A percentile compares a stretch with the other conserved stretches of the same genome.
phyloP scores from a whole-genome alignment of 768 basidiomycete genomes.

The Dacryopinax spathularia region DNA sequence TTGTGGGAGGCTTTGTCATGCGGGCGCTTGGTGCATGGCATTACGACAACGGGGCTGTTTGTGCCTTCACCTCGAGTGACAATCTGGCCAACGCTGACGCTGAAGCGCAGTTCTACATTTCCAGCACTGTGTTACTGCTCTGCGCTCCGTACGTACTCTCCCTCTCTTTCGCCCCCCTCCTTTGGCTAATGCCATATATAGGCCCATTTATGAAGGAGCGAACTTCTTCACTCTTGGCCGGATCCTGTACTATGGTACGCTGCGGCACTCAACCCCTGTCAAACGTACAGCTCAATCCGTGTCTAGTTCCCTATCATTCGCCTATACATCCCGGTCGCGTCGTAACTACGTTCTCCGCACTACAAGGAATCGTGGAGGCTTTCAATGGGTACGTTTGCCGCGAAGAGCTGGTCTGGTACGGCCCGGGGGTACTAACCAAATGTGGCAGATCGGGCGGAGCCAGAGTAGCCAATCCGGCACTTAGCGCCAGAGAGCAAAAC shows the following conservation, averaged over 20 bases:
- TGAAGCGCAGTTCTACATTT: neutral
- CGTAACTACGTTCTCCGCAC: no score
- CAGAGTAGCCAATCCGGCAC: neutral
- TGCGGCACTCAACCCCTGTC: neutral
- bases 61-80: neutral
- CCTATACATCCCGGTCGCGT: neutral
- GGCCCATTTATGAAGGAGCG: neutral
- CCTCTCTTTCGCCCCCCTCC: neutral
- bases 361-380: neutral
- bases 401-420: neutral
- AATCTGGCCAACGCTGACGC: neutral
- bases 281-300: neutral
- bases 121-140: neutral
- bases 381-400: neutral
- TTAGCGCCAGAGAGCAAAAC: neutral
- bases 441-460: neutral
- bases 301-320: neutral
- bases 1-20: neutral
- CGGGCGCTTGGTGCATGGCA: neutral
- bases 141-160: neutral
- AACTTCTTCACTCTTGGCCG: neutral
- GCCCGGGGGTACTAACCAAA: neutral
- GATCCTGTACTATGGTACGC: neutral
- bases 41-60: neutral
- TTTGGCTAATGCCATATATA: neutral